Evolutionary conservation across 495 filamentous ascomycete species (phyloP), one percentile per base, ranked within the genome.

Genomic region (Penicillium antarcticum): DNA sequence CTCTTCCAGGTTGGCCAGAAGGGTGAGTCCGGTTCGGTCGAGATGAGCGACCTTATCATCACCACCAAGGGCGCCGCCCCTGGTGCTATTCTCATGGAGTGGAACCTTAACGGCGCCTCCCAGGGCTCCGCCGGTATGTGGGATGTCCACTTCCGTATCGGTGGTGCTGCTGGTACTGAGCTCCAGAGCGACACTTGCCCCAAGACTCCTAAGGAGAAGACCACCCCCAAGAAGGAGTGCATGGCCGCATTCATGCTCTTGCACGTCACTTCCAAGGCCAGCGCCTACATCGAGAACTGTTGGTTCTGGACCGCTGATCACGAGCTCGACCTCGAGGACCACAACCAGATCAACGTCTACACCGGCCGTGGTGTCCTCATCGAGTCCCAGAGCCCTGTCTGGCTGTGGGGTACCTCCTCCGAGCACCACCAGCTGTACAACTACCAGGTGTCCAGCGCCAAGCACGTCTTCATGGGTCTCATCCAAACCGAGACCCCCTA

Each of bases 281-380:
- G 80, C 45, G 80, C 85, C 13, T 95, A 96, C 67, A 69, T 95
- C 41, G 92, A 96, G 72, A 97, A 97, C 71, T 84, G 81, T 37
- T 97, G 92, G 92, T 88, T 87, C 69, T 97, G 92, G 92, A 90
- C 92, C 23, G 83, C 92, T 2, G 92, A 97, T 68, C 92, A 97
- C 74, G 87, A 90, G 53, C 85, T 97, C 35, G 92, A 96, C 65
- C 80, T 83, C 4, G 38, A 68, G 7, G 86, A 87, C 60, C 82
- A 88, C 70, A 81, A 81, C 52, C 92, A 96, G 69, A 87, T 96
- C 69, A 87, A 94, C 68, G 80, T 97, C 57, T 97, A 86, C 77
- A 96, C 89, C 61, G 92, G 91, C 38, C 88, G 92, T 52, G 92
- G 92, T 52, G 77, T 95, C 13, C 78, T 92, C 31, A 75, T 92